These are phyloP conservation scores for Theileria luwenshuni DNA, from an alignment of 169 alveolate species.

Conservation along the genomic window DNA sequence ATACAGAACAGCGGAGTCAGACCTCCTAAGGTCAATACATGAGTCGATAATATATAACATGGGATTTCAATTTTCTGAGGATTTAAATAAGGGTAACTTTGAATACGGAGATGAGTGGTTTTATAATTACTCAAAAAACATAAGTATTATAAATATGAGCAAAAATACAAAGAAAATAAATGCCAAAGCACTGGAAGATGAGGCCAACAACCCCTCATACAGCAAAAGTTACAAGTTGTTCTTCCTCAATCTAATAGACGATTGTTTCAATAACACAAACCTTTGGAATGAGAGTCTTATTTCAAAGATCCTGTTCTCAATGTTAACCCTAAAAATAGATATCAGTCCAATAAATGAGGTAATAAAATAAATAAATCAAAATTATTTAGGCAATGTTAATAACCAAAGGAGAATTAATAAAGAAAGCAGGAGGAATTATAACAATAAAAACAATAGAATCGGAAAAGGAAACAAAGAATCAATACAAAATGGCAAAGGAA, in stretches of 20 bases:
- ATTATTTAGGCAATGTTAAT: constrained; percentile 15
- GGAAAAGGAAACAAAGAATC: constrained; percentile 14
- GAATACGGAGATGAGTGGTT: neutral
- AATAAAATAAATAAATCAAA: neutral
- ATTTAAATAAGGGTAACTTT: neutral
- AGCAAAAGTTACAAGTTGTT: constrained; percentile 43
- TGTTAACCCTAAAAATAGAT: constrained; percentile 57
- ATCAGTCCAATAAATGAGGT: constrained; percentile 56
- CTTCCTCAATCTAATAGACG: constrained; percentile 60
- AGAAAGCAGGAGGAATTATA: constrained; percentile 17
- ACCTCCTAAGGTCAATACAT: constrained; percentile 11
- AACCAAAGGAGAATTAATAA: constrained; percentile 20
- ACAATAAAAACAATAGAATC: constrained; percentile 26
- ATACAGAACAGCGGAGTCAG: constrained; percentile 4
- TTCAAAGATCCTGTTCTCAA: constrained; percentile 24
- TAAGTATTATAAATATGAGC: neutral
- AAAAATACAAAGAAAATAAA: neutral
- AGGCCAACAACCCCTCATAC: constrained; percentile 28
- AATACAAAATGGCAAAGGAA: constrained; percentile 33
- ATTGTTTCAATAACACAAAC: constrained; percentile 43
- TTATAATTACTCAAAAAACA: neutral
- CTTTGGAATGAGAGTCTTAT: constrained; percentile 20
- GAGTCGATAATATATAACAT: neutral
- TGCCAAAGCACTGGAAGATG: constrained; percentile 3
- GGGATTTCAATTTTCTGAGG: neutral